Base-by-base conservation (phyloP, 176 grass and related monocot species). In the Thalia dealbata region DNA sequence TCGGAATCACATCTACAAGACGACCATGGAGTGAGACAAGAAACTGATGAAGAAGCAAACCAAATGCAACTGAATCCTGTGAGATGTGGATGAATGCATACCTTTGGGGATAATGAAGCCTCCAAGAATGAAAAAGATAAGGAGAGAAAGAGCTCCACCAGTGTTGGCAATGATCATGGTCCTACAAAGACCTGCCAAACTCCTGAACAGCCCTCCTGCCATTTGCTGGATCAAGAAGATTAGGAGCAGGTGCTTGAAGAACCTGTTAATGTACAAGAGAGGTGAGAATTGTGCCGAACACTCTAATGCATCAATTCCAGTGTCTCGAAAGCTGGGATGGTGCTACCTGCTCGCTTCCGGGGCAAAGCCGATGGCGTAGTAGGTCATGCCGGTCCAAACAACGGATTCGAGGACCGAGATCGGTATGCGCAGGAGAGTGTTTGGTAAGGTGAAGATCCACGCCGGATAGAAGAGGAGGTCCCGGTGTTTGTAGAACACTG, bases 51-150 rank as follows among this genome's bases (percentile, higher is more conserved):
- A 11, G 68, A 51, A 14, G 3, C 6, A 32, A 46, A 18, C 12
- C 60, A 13, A 64, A 75, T 27, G 10, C 45, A 75, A 50, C 14
- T 50, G 23, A 65, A 54, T 73, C 58, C 75, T 27, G 32, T 5
- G 66, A 75, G 62, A 55, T 74, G 27, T 82, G 76, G 56, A 11
- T 80, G 52, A 52, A 12, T 80, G 52, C 45, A 12, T 2, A 99
- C 95, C 83, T 99, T 88, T 99, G 67, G 90, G 95, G 10, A 99
- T 76, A 63, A 99, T 88, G 88, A 99, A 99, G 9, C 95, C 95
- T 79, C 85, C 95, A 75, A 99, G 90, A 76, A 82, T 78, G 80
- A 99, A 93, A 70, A 99, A 88, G 27, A 86, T 21, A 78, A 93
- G 95, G 73, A 99, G 76, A 80, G 78, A 86, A 12, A 99, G 81